These are phyloP conservation scores for Hanseniaspora vineae DNA, from an alignment of 805 yeast genomes.

Conservation along the genomic window DNA sequence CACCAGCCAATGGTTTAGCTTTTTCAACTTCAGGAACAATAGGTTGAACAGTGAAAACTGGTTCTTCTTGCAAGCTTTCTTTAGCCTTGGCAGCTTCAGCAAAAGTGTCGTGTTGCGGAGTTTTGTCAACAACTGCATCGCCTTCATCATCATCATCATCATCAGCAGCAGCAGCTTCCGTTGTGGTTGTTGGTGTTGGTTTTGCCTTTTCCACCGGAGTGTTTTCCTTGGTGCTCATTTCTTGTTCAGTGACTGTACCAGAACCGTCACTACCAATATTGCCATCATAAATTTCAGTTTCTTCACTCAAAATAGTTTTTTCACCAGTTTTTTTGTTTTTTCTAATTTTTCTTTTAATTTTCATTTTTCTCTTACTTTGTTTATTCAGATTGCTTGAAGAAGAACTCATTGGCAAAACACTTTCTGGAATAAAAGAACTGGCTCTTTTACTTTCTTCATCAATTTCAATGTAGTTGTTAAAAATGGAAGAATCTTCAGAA, in stretches of 20 bases:
- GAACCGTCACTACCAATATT: constrained; percentile 2
- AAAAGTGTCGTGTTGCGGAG: constrained; percentile 6
- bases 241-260: constrained; percentile 3
- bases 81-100: constrained; percentile 3
- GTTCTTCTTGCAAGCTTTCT: constrained; percentile 1
- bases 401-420: constrained; percentile 8
- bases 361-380: constrained; percentile 17
- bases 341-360: constrained; percentile 27
- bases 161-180: constrained; percentile 5
- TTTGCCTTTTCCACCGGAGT: neutral
- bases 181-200: neutral
- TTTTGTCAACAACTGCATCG: constrained; percentile 7
- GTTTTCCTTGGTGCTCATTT: neutral
- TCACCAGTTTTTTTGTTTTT: constrained; percentile 31
- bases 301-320: constrained; percentile 24
- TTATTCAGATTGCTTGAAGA: constrained; percentile 5
- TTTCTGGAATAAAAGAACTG: constrained; percentile 12
- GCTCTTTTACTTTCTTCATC: constrained; percentile 10
- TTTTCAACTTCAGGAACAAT: constrained; percentile 4
- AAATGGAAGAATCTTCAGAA: constrained; percentile 30
- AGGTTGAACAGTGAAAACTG: constrained; percentile 2
- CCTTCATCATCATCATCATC: too few species aligned
- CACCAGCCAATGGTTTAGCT: constrained; percentile 35
- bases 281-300: constrained; percentile 13
- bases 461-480: constrained; percentile 25